phyloP scores from a whole-genome alignment of 1,139 yeast genomes.

The Taphrina pruni region DNA sequence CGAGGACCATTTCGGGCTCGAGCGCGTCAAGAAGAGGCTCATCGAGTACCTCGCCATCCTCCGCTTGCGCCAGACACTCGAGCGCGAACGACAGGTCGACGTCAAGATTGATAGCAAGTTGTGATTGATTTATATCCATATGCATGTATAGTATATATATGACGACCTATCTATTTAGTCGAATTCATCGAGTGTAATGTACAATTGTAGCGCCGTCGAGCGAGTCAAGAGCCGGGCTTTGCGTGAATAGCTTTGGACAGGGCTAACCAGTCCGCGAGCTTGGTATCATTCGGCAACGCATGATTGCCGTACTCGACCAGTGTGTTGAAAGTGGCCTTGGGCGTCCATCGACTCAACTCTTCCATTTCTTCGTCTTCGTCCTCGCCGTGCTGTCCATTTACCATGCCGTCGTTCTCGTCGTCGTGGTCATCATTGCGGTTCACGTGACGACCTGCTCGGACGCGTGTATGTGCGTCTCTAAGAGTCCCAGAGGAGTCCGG shows the following conservation, averaged over 20 bases:
- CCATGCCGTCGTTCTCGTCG: too few species aligned
- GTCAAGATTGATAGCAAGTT: constrained; percentile 27
- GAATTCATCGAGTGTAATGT: background rate
- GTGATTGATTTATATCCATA: background rate
- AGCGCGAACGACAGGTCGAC: constrained; percentile 24
- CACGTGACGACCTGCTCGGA: too few species aligned
- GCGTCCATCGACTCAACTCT: constrained; percentile 24
- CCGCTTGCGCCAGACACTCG: constrained; percentile 57
- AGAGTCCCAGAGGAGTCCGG: too few species aligned
- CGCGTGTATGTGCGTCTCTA: too few species aligned
- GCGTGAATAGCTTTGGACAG: constrained; percentile 26
- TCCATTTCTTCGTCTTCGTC: constrained; percentile 31
- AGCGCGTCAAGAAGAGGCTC: constrained; percentile 76
- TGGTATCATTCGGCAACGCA: constrained; percentile 4
- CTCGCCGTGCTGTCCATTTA: background rate
- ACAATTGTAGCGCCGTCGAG: background rate
- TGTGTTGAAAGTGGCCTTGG: constrained; percentile 5
- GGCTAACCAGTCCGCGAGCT: constrained; percentile 24
- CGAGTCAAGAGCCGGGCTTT: background rate
- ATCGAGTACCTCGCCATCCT: constrained; percentile 81
- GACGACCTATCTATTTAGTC: too few species aligned
- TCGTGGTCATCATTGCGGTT: background rate
- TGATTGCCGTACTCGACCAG: constrained; percentile 20
- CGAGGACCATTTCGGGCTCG: constrained; percentile 82
- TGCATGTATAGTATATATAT: background rate